Evolutionary conservation across 306 rosid genomes (phyloP).

Genomic region (Sechiopsis laciniata): DNA sequence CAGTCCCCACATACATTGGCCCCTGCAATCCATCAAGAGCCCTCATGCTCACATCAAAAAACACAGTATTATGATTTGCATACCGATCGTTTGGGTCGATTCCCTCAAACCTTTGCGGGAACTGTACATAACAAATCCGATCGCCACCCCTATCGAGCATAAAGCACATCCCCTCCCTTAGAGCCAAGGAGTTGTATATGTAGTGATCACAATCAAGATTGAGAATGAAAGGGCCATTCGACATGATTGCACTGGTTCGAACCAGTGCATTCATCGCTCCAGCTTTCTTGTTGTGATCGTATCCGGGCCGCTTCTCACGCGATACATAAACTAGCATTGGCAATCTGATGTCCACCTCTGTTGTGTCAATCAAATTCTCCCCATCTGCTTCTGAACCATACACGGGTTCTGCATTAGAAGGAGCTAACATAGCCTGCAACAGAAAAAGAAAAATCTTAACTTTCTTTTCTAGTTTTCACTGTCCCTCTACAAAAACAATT

Average conservation of each 20-base stretch:
- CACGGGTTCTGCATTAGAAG: slow-evolving; percentile 65
- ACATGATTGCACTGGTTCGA: slow-evolving; percentile 81
- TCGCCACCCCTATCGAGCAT: slow-evolving; percentile 91
- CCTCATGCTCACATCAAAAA: slow-evolving; percentile 82
- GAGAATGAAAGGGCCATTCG: slow-evolving; percentile 79
- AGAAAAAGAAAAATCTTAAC: neutral
- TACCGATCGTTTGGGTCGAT: slow-evolving; percentile 74
- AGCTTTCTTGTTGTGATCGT: slow-evolving; percentile 85
- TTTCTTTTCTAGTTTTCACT: neutral
- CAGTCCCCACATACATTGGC: slow-evolving; percentile 85
- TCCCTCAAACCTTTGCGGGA: slow-evolving; percentile 86
- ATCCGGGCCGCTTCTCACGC: slow-evolving; percentile 75
- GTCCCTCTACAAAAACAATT: neutral
- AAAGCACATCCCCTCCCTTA: slow-evolving; percentile 90
- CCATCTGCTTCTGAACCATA: slow-evolving; percentile 60
- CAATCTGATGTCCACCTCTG: slow-evolving; percentile 60
- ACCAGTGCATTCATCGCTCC: slow-evolving; percentile 91
- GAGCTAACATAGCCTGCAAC: slow-evolving; percentile 78
- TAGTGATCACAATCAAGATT: slow-evolving; percentile 90
- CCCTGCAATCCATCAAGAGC: slow-evolving; percentile 90
- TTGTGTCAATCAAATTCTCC: slow-evolving; percentile 60
- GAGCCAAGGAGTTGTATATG: slow-evolving; percentile 63
- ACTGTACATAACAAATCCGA: slow-evolving; percentile 73
- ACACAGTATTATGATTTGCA: slow-evolving; percentile 82
- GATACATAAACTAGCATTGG: slow-evolving; percentile 84